Conservation (phyloP, 2,329 filamentous ascomycete genomes). For the Fusarium tupiense region DNA sequence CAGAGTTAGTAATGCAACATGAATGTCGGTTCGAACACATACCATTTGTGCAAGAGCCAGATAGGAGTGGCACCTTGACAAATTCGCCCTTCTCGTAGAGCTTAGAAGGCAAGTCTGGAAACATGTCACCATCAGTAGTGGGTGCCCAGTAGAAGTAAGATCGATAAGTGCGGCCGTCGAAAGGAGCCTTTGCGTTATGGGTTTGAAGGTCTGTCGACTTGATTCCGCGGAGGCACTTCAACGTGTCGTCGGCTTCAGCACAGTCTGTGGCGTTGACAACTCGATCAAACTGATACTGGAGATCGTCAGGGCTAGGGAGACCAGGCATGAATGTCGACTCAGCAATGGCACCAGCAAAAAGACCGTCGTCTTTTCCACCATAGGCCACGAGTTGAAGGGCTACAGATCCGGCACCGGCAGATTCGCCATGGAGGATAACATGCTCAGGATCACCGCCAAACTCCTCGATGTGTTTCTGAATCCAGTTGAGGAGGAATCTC, state of each 20-base stretch:
- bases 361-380: slow-evolving; percentile 54
- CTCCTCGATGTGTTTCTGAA: slow-evolving; percentile 65
- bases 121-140: slow-evolving; percentile 58
- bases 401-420: slow-evolving; percentile 68
- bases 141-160: slow-evolving; percentile 63
- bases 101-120: slow-evolving; percentile 54
- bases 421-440: slow-evolving; percentile 70
- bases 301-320: slow-evolving; percentile 54
- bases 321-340: slow-evolving; percentile 62
- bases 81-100: slow-evolving; percentile 54
- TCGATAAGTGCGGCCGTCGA: slow-evolving; percentile 48
- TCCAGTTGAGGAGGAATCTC: slow-evolving; percentile 68
- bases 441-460: slow-evolving; percentile 69
- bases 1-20: slow-evolving; percentile 8
- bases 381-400: slow-evolving; percentile 62
- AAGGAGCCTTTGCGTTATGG: slow-evolving; percentile 53
- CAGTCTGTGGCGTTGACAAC: slow-evolving; percentile 51
- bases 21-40: slow-evolving; percentile 16
- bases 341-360: slow-evolving; percentile 58
- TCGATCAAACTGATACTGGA: slow-evolving; percentile 60
- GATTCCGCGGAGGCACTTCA: slow-evolving; percentile 55
- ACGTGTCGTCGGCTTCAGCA: slow-evolving; percentile 39
- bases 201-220: slow-evolving; percentile 51
- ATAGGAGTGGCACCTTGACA: slow-evolving; percentile 56
- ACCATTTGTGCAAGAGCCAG: slow-evolving; percentile 57